Conservation (phyloP, 768 basidiomycete genomes). For the Paxillus rubicundulus region DNA sequence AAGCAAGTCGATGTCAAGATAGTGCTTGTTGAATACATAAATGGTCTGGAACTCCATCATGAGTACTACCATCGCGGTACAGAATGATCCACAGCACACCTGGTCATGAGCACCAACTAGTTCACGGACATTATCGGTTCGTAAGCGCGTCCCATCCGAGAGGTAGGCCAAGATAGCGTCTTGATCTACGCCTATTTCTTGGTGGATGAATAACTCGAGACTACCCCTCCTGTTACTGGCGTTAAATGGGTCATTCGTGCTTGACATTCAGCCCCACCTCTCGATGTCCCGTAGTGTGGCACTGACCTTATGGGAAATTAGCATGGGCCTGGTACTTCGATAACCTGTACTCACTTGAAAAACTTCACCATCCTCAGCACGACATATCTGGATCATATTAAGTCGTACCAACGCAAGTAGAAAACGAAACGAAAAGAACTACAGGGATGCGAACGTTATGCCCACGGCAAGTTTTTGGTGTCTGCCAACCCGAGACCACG, state of each 20-base stretch:
- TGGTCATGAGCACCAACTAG: slow-evolving; percentile 73
- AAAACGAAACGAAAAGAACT: background rate
- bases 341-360: slow-evolving; percentile 45
- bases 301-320: slow-evolving; percentile 40
- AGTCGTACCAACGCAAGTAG: slow-evolving; percentile 9
- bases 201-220: slow-evolving; percentile 69
- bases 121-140: slow-evolving; percentile 70
- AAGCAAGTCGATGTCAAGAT: slow-evolving; percentile 66
- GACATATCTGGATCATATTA: slow-evolving; percentile 61
- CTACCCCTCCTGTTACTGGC: slow-evolving; percentile 48
- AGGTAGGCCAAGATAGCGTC: slow-evolving; percentile 74
- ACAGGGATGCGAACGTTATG: background rate
- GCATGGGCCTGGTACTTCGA: background rate
- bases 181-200: slow-evolving; percentile 68
- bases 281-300: slow-evolving; percentile 75
- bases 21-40: slow-evolving; percentile 82
- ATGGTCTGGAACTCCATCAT: slow-evolving; percentile 49
- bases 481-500: slow-evolving; percentile 3
- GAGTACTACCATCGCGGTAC: background rate
- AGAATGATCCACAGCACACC: slow-evolving; percentile 39
- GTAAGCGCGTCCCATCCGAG: slow-evolving; percentile 73
- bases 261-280: slow-evolving; percentile 42
- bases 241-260: slow-evolving; percentile 7
- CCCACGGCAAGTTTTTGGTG: background rate
- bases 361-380: slow-evolving; percentile 61